Evolutionary conservation across 768 basidiomycete genomes (phyloP).

Genomic region (Suillus subalutaceus): DNA sequence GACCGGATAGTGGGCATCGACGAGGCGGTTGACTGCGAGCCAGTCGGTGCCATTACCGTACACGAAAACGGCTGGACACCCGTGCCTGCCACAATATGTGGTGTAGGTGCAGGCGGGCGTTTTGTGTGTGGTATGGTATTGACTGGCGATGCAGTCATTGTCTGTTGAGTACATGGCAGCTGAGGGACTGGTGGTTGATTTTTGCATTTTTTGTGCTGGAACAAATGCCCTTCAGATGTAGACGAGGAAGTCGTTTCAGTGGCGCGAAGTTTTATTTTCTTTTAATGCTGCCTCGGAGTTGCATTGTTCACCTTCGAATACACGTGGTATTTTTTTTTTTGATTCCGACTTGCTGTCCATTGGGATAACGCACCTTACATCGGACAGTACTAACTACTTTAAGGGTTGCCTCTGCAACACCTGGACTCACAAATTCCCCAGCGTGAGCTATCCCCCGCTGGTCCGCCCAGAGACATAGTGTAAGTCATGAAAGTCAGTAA

Average conservation of each 20-base stretch:
- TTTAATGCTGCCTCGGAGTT: background rate
- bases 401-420: background rate
- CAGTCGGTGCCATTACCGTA: constrained; percentile 28
- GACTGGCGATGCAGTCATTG: constrained; percentile 11
- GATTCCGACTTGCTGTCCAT: background rate
- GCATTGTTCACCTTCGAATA: background rate
- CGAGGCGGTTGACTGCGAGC: constrained; percentile 28
- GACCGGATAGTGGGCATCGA: constrained; percentile 26
- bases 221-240: background rate
- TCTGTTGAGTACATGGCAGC: constrained; percentile 5
- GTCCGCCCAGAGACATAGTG: no score
- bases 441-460: background rate
- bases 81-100: constrained; percentile 20
- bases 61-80: constrained; percentile 26
- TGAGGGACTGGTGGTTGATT: background rate
- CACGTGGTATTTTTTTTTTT: background rate
- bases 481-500: background rate
- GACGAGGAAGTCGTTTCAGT: background rate
- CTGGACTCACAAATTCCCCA: background rate
- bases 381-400: background rate
- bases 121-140: background rate
- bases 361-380: background rate
- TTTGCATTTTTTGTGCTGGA: background rate
- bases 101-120: background rate
- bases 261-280: background rate